A percentile compares a stretch with the other conserved stretches of the same genome.
These are phyloP conservation scores for Parietichytrium sp. DNA, from an alignment of 108 stramenopile genomes.

Conservation along the genomic window DNA sequence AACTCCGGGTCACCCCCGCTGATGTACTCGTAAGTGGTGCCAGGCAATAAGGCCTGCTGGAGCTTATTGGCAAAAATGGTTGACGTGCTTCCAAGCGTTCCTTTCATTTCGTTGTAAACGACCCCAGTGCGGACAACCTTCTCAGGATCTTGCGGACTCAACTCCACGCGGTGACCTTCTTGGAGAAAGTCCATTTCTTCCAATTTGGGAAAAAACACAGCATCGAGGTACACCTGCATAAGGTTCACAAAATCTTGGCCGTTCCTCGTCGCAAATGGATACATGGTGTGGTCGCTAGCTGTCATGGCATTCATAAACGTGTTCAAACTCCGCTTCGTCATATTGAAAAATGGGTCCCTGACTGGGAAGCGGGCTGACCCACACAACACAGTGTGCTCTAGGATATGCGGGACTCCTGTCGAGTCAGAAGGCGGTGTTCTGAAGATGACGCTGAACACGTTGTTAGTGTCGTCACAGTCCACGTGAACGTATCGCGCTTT, in stretches of 20 bases:
- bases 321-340: conserved; percentile 86
- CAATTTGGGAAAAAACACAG: conserved; percentile 89
- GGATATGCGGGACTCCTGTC: conserved; percentile 96
- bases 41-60: conserved; percentile 87
- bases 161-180: conserved; percentile 97
- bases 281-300: conserved; percentile 94
- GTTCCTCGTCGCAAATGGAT: conserved; percentile 95
- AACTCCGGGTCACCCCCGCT: conserved; percentile 90
- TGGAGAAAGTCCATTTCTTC: conserved; percentile 85
- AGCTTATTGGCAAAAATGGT: conserved; percentile 78
- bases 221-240: conserved; percentile 95
- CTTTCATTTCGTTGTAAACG: conserved; percentile 99
- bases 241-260: conserved; percentile 97
- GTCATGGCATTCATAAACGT: conserved; percentile 99
- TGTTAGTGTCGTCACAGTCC: conserved; percentile 88
- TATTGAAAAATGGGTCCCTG: conserved; percentile 97
- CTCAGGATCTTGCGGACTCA: conserved; percentile 61
- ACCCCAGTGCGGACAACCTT: conserved; percentile 70
- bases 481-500: conserved; percentile 87
- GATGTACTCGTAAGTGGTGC: conserved; percentile 90
- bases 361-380: conserved; percentile 90
- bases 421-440: conserved; percentile 90
- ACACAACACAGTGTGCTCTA: conserved; percentile 97
- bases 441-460: conserved; percentile 98
- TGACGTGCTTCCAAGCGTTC: conserved; percentile 91